Base-by-base conservation (phyloP, 495 filamentous ascomycete genomes). In the Articulospora tetracladia region DNA sequence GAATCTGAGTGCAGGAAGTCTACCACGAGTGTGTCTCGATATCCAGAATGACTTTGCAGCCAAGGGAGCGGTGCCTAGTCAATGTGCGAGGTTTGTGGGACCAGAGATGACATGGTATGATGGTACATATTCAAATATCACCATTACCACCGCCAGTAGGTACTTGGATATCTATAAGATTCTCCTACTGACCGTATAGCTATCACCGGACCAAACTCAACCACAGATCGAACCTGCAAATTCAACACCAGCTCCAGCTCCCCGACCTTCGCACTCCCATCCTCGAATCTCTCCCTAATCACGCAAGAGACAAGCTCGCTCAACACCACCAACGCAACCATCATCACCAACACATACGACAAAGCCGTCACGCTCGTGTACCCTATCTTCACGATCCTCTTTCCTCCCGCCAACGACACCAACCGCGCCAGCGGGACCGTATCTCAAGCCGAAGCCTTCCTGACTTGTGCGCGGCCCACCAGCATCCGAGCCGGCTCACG, bases 241-340 rank as follows among this genome's bases (percentile, higher is more conserved):
- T 57, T 57, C 36, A 57, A 57, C 54, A 57, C 54, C 22, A 32
- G 28, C 54, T 41, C 54, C 19, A 4, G 25, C n/a, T n/a, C n/a
- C 24, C 54, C 54, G 6, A 25, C 30, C 10, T 57, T 57, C 36
- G 8, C 34, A 23, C 17, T 23, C n/a, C 54, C 10, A 25, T 41
- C 25, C 17, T 57, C 34, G 3, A 57, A 46, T 24, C 20, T 57
- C 15, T 46, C 54, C 4, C 34, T 57, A 3, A 57, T 57, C 11
- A 23, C n/a, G 7, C 13, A 55, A 46, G 4, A 2, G 1, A 44
- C 54, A 11, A 12, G 19, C 15, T 44, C 32, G 12, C 22, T 32
- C 4, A 57, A 57, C 23, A 44, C 8, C 32, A 47, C n/a, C 22
- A 23, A 48, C n/a, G 44, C 6, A 48, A n/a, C 7, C 19, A n/a